These are phyloP conservation scores for Strobilomyces dryophilus DNA, from an alignment of 768 basidiomycete species.

Conservation along the genomic window DNA sequence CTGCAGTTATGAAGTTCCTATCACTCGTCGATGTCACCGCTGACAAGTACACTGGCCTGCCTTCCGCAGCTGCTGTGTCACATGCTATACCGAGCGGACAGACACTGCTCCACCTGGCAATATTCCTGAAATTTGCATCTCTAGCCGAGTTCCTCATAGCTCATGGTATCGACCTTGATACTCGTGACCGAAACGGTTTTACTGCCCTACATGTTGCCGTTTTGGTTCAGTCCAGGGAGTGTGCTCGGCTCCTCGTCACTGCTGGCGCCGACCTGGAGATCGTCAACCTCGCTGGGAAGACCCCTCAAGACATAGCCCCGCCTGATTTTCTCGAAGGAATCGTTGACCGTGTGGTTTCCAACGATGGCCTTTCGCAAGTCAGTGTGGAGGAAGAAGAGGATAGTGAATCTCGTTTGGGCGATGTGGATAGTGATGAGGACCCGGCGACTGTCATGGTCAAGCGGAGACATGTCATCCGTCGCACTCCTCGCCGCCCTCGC, in stretches of 20 bases:
- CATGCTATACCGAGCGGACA: conserved; percentile 70
- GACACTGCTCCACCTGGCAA: conserved; percentile 84
- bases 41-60: conserved; percentile 38
- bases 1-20: conserved; percentile 75
- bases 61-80: conserved; percentile 59
- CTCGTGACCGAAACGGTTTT: conserved; percentile 83
- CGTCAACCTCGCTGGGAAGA: conserved; percentile 68
- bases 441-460: conserved; percentile 29
- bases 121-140: conserved; percentile 69
- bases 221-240: conserved; percentile 56
- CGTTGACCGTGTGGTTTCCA: conserved; percentile 13
- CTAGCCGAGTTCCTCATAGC: conserved; percentile 69
- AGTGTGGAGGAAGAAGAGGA: conserved; percentile 41
- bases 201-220: conserved; percentile 89
- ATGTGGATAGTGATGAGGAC: conserved; percentile 64
- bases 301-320: conserved; percentile 56
- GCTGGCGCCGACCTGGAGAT: conserved; percentile 80
- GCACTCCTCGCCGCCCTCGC: conserved; percentile 29
- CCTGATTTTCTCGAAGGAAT: conserved; percentile 42
- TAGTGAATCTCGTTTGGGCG: conserved; percentile 62
- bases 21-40: conserved; percentile 66
- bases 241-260: conserved; percentile 61
- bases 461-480: conserved; percentile 32
- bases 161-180: conserved; percentile 74
- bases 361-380: conserved; percentile 23